These are phyloP conservation scores for Ophiostoma piceae DNA, from an alignment of 2,329 filamentous ascomycete genomes.

Conservation along the genomic window DNA sequence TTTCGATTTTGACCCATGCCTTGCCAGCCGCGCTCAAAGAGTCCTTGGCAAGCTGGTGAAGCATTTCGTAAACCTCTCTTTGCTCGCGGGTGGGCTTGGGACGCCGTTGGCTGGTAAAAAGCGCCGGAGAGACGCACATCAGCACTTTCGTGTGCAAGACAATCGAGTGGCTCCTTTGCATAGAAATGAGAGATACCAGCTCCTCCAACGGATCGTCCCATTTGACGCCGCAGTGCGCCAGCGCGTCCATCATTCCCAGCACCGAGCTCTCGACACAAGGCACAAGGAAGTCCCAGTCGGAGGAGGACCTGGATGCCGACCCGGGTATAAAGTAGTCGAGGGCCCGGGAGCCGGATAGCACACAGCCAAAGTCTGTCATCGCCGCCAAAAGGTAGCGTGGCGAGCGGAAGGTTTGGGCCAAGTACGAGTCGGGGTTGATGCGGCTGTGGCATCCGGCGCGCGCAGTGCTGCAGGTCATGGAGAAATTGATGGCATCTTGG, in stretches of 20 bases:
- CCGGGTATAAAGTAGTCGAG: conserved; percentile 27
- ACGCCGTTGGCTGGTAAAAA: not conserved
- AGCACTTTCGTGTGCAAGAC: not conserved
- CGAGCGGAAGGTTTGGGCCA: conserved; percentile 19
- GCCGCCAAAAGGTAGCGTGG: conserved; percentile 22
- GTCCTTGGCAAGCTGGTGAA: not conserved
- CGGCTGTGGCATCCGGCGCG: conserved; percentile 18
- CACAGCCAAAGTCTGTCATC: conserved; percentile 25
- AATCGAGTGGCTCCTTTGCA: not conserved
- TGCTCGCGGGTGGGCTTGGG: not conserved
- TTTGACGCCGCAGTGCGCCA: conserved; percentile 20
- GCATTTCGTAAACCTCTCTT: not conserved
- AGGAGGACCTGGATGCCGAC: conserved; percentile 16
- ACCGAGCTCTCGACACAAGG: conserved; percentile 19
- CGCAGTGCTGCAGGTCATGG: not conserved
- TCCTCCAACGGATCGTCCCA: conserved; percentile 20
- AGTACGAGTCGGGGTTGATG: conserved; percentile 23
- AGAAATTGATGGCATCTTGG: conserved; percentile 17
- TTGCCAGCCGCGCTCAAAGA: not conserved
- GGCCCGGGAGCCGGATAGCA: conserved; percentile 25
- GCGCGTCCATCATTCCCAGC: conserved; percentile 26
- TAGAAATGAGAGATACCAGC: conserved; percentile 13
- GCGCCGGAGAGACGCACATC: not conserved
- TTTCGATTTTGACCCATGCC: not conserved
- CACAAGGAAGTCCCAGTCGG: conserved; percentile 27